These are phyloP conservation scores for Rhynchospora tenuis DNA, from an alignment of 176 grass and related monocot genomes.

Conservation along the genomic window DNA sequence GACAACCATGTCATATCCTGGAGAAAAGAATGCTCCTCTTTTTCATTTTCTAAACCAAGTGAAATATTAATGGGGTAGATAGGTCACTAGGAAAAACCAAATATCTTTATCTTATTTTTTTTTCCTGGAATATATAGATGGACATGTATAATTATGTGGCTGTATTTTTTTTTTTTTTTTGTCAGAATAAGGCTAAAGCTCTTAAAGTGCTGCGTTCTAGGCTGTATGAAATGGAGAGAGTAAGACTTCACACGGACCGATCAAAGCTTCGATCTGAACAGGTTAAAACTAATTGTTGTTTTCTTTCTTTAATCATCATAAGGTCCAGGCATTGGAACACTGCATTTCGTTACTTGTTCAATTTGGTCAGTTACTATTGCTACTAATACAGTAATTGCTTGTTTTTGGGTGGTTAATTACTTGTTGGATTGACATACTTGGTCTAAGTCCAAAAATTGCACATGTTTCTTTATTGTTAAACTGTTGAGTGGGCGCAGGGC, in stretches of 20 bases:
- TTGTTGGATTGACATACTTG: neutral
- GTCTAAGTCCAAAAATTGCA: neutral
- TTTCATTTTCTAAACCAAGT: neutral
- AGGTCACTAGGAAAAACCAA: neutral
- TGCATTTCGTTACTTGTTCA: neutral
- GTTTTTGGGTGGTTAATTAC: neutral
- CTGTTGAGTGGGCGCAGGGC: neutral
- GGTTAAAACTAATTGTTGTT: constrained; percentile 15
- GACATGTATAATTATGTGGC: too few species aligned
- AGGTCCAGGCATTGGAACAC: neutral
- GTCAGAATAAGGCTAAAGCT: constrained; percentile 94
- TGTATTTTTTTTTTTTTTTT: neutral
- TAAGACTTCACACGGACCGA: constrained; percentile 58
- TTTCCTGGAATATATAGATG: too few species aligned
- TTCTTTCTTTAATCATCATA: neutral
- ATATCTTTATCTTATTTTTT: neutral
- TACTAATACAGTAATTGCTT: neutral
- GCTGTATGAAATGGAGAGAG: constrained; percentile 81
- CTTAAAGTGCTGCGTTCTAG: constrained; percentile 78
- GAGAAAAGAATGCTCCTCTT: neutral
- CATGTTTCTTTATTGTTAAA: constrained; percentile 1
- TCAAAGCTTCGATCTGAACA: constrained; percentile 88
- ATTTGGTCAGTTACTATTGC: neutral
- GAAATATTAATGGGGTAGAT: neutral
- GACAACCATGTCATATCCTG: neutral